Percentiles rank a stretch among this genome's conserved stretches.
Evolutionary conservation across 257 asterid genomes (phyloP).

Genomic region (Ilex aquifolium): DNA sequence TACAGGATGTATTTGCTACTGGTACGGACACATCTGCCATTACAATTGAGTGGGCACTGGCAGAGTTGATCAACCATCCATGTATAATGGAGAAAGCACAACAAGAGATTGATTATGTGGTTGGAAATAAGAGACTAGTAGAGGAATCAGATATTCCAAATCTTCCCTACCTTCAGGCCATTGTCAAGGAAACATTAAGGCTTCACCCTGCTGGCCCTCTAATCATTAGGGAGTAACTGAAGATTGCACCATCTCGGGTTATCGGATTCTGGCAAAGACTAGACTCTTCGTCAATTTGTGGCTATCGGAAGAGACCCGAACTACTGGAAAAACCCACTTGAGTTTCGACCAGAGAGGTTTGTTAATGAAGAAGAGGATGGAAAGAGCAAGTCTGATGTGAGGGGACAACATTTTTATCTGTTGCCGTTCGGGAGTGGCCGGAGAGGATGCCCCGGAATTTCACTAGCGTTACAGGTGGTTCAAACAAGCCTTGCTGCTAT

Average conservation of each 20-base stretch:
- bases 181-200: constrained; percentile 65
- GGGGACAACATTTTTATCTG: constrained; percentile 64
- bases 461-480: constrained; percentile 62
- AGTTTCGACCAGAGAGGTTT: constrained; percentile 67
- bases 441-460: constrained; percentile 73
- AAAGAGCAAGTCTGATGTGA: constrained; percentile 43
- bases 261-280: constrained; percentile 43
- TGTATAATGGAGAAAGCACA: constrained; percentile 35
- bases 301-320: constrained; percentile 58
- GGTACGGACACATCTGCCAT: constrained; percentile 84
- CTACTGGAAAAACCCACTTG: constrained; percentile 58
- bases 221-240: constrained; percentile 35
- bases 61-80: constrained; percentile 74
- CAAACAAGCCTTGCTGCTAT: constrained; percentile 53
- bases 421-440: constrained; percentile 75
- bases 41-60: constrained; percentile 71
- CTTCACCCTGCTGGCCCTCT: constrained; percentile 78
- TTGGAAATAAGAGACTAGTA: constrained; percentile 35
- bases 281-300: constrained; percentile 55
- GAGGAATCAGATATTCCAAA: constrained; percentile 57
- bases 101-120: constrained; percentile 42
- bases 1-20: constrained; percentile 69
- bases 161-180: constrained; percentile 63
- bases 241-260: constrained; percentile 49
- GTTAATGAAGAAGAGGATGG: constrained; percentile 19